These are phyloP conservation scores for Hypoxylon lenormandii DNA, from an alignment of 495 filamentous ascomycete genomes.

Conservation along the genomic window DNA sequence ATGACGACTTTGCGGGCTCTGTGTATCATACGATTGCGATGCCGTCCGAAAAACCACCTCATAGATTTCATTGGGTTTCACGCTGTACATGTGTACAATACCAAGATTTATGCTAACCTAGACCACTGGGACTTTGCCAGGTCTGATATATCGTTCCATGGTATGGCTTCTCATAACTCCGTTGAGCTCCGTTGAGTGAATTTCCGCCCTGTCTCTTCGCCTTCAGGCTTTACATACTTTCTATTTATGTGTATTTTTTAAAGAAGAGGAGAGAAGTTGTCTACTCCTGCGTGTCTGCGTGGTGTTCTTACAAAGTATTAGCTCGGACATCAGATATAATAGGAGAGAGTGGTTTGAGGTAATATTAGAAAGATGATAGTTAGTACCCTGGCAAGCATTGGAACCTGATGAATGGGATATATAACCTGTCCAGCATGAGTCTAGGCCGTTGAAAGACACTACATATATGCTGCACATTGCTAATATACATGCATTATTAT, in stretches of 20 bases:
- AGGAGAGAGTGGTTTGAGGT: not conserved
- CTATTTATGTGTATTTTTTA: slow-evolving; percentile 1
- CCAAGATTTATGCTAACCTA: slow-evolving; percentile 38
- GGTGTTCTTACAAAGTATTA: no score
- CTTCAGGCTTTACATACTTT: not conserved
- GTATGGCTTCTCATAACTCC: not conserved
- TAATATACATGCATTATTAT: no score
- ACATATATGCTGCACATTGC: no score
- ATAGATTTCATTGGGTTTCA: slow-evolving; percentile 59
- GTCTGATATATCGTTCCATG: slow-evolving; percentile 28
- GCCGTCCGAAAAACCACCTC: slow-evolving; percentile 48
- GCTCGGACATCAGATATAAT: no score
- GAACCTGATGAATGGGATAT: no score
- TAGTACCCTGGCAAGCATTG: no score
- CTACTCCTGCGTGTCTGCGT: no score
- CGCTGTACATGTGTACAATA: slow-evolving; percentile 62
- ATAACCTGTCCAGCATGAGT: no score
- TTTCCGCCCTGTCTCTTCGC: not conserved
- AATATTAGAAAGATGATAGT: not conserved
- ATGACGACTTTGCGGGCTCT: slow-evolving; percentile 30
- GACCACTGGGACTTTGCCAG: slow-evolving; percentile 20
- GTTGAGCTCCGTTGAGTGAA: slow-evolving; percentile 22
- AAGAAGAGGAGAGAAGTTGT: no score
- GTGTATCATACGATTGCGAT: slow-evolving; percentile 55
- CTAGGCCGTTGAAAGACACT: no score